Evolutionary conservation across 495 filamentous ascomycete genomes (phyloP).

Genomic region (Penicillium diatomitis): DNA sequence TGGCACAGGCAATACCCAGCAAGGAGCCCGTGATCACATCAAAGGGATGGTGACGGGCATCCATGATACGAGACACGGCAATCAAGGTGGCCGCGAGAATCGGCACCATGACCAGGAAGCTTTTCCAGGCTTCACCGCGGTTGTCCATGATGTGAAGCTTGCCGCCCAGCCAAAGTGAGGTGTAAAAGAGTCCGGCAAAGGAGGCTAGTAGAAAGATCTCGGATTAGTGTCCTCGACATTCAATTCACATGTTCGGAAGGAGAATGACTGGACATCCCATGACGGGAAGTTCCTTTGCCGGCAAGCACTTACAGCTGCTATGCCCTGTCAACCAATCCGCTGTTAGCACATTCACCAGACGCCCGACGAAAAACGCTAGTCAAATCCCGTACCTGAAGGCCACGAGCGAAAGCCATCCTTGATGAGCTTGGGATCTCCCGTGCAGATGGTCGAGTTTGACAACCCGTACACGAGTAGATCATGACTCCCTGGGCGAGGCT

Average conservation of each 20-base stretch:
- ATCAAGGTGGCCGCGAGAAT: constrained; percentile 46
- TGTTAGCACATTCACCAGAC: not conserved
- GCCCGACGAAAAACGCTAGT: too few species aligned
- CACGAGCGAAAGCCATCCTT: constrained; percentile 84
- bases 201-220: constrained; percentile 30
- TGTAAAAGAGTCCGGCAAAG: constrained; percentile 74
- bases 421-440: constrained; percentile 50
- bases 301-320: constrained; percentile 41
- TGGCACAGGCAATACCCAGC: constrained; percentile 47
- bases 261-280: too few species aligned
- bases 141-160: constrained; percentile 54
- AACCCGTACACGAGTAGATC: constrained; percentile 41
- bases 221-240: too few species aligned
- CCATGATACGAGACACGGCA: constrained; percentile 54
- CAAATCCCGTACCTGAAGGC: constrained; percentile 49
- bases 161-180: constrained; percentile 51
- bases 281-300: too few species aligned
- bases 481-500: constrained; percentile 35
- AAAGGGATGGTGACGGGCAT: constrained; percentile 82
- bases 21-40: constrained; percentile 74
- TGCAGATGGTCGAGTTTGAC: constrained; percentile 61
- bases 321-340: constrained; percentile 22
- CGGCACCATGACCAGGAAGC: constrained; percentile 56
- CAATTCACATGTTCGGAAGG: too few species aligned
- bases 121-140: constrained; percentile 66